Base-by-base conservation (phyloP, 345 rosid genomes). In the Boechera stricta region DNA sequence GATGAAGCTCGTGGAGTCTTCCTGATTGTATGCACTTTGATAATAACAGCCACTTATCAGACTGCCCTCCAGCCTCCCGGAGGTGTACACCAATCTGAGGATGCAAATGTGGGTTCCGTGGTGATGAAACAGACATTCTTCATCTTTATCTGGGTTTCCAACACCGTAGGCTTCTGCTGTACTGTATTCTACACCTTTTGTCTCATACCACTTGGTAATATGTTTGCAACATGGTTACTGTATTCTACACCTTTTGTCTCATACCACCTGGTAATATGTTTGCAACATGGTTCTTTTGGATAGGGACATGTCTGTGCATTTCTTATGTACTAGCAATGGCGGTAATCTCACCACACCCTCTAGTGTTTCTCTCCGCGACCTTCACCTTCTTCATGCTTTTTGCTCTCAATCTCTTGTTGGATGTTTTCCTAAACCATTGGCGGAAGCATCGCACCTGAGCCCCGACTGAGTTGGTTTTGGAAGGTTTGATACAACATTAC, bases 41-140 rank as follows among this genome's bases (percentile, higher is more conserved):
- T 76, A 32, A 61, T 53, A 6, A 76, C 80, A 76, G 12, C 80
- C 2, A 69, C 75, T 42, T 76, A 76, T 28, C 80, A 76, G 57
- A 76, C 70, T 10, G 64, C 58, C 0, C 64, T 69, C 32, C 80
- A 76, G 70, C 75, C 80, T 61, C 80, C 75, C 0, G 74, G 75
- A 41, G 79, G 80, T 33, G 31, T 69, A 53, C 21, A 69, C 51
- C 75, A 69, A 69, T 41, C 80, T 0, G 16, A 16, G 16, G 64
- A 26, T 7, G n/a, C 54, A 0, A 66, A 67, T 47, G 61, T 67
- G 0, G 73, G 73, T 38, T 33, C 58, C 1, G 78, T 58, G 6
- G 41, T 51, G 24, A 76, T 60, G 79, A 76, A 68, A 18, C 55
- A 60, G 15, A 0, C 21, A 7, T 61, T 68, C 39, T 76, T 51